Conservation (phyloP, 1,284 basidiomycete genomes). For the Trichosporon asahii region DNA sequence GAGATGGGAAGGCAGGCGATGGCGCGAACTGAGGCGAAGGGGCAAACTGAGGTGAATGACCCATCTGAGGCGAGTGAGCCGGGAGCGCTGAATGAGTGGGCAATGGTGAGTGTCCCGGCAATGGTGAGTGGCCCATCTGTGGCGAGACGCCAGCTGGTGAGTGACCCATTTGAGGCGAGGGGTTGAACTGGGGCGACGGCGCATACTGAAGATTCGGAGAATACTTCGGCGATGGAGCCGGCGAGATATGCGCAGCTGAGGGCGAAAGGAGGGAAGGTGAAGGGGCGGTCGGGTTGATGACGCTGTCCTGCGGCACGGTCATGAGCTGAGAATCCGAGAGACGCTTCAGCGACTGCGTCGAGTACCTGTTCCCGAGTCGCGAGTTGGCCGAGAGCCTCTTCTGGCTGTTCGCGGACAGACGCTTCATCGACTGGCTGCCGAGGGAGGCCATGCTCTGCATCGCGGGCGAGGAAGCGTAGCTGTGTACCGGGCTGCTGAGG, state of each 20-base stretch:
- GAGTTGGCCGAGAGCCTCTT: not conserved
- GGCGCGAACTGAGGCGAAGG: not conserved
- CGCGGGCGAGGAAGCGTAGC: not conserved
- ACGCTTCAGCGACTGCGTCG: not conserved
- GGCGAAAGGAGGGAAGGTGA: not conserved
- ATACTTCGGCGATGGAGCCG: not conserved
- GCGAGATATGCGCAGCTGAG: not conserved
- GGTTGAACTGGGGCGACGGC: not conserved
- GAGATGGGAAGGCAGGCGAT: not conserved
- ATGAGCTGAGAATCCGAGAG: not conserved
- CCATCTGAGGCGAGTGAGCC: not conserved
- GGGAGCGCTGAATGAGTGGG: not conserved
- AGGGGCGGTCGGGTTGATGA: not conserved
- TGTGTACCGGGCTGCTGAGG: not conserved
- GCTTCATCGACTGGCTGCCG: constrained; percentile 7
- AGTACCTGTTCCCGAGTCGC: not conserved
- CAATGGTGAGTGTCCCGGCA: not conserved
- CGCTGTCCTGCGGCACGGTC: not conserved
- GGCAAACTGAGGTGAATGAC: not conserved
- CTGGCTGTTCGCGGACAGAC: not conserved
- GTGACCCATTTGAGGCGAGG: not conserved
- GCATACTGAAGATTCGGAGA: not conserved
- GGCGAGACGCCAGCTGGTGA: not conserved
- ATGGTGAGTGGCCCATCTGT: not conserved
- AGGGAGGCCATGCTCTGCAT: constrained; percentile 5